Evolutionary conservation across 306 rosid genomes (phyloP), one percentile per base, ranked within the genome.

Genomic region (Macrotyloma uniflorum): DNA sequence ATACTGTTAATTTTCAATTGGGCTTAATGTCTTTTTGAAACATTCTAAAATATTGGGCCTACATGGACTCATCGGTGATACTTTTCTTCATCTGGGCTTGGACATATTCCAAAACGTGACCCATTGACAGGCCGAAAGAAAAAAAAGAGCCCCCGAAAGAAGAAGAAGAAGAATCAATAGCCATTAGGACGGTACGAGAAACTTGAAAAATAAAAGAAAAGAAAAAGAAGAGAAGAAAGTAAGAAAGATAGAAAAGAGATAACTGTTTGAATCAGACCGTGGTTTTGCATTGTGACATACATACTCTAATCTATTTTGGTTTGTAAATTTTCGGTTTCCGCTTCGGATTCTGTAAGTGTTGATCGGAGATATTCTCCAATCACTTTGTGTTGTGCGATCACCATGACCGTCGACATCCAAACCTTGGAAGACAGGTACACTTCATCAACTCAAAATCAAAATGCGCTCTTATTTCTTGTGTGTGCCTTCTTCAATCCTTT

Each of bases 371-470:
- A 46, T 57, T 54, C 3, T 30, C 54, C 75, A 50, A 72, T 72
- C 76, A 55, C 68, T 67, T 12, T 45, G 42, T 46, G 71, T 16
- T 45, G 42, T 46, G 67, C 58, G 24, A 67, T 82, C 68, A 79
- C 85, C 87, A 91, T 91, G 97, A 78, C 79, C 36, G 47, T 82
- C 57, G 86, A 82, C 77, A 79, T 91, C 82, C 24, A 75, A 42
- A 74, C 86, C 59, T 78, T 89, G 77, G 83, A 82, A 84, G 83
- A 88, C 74, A 87, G 91, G 97, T 86, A 43, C 71, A 35, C 68
- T 66, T 45, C 61, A 35, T 57, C 76, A 45, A 24, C 66, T 77
- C 55, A n/a, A 66, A 13, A 24, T 55, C 54, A 16, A 70, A 82
- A 42, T 64, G 74, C 26, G 13, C 24, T 63, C 4, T 59, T 35